Percentiles rank a stretch among this genome's conserved stretches.
phyloP scores from a whole-genome alignment of 2,329 filamentous ascomycete species.

The Colletotrichum noveboracense region DNA sequence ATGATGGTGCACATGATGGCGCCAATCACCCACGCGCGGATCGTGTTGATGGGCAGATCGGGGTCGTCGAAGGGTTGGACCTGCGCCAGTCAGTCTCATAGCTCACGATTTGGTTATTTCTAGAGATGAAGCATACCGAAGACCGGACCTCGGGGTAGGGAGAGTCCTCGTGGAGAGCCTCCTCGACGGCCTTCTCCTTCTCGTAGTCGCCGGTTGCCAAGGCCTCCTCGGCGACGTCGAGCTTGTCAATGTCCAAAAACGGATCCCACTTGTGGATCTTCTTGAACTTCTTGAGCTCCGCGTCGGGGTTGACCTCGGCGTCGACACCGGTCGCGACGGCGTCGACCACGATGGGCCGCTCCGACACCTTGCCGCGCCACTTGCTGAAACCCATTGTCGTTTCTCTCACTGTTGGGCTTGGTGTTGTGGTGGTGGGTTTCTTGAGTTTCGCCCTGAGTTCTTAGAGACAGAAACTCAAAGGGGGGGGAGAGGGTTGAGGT shows the following conservation, averaged over 20 bases:
- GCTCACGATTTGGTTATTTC: not conserved
- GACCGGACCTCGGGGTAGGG: conserved; percentile 56
- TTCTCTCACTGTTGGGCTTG: not conserved
- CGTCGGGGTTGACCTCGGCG: conserved; percentile 43
- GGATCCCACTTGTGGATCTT: conserved; percentile 61
- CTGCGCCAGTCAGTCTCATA: not conserved
- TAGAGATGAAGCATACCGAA: conserved; percentile 25
- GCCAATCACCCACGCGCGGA: conserved; percentile 66
- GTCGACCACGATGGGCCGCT: conserved; percentile 42
- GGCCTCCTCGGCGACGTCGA: conserved; percentile 56
- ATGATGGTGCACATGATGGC: conserved; percentile 62
- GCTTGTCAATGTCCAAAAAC: conserved; percentile 57
- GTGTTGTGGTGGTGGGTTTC: not conserved
- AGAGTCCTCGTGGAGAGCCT: conserved; percentile 57
- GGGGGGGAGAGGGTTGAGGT: not conserved
- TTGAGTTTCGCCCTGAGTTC: not conserved
- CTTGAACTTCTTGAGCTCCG: conserved; percentile 46
- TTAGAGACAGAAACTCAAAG: conserved; percentile 6
- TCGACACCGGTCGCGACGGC: conserved; percentile 42
- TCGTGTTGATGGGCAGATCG: conserved; percentile 60
- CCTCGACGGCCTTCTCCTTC: conserved; percentile 50
- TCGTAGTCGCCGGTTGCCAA: conserved; percentile 48
- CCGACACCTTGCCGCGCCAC: conserved; percentile 50
- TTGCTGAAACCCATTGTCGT: conserved; percentile 36
- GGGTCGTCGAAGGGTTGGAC: conserved; percentile 42